Conservation (phyloP, 2,329 filamentous ascomycete genomes). For the Penicillium sp. region DNA sequence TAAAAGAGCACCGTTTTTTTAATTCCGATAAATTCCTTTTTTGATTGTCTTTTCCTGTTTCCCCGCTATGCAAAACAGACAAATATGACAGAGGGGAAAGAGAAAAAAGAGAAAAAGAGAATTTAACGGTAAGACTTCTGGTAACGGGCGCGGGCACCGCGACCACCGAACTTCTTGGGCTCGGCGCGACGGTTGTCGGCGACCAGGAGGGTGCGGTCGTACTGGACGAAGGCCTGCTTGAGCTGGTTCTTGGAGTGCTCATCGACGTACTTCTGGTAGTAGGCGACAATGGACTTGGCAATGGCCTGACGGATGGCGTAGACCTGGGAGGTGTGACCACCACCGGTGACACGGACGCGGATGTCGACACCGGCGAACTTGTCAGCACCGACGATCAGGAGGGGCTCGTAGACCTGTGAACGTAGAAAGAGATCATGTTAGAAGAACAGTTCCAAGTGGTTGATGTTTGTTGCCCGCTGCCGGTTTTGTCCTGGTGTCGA, state of each 20-base stretch:
- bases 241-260: slow-evolving; percentile 99
- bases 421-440: slow-evolving; percentile 10
- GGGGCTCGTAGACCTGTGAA: slow-evolving; percentile 88
- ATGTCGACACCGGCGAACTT: slow-evolving; percentile 98
- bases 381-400: slow-evolving; percentile 95
- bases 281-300: slow-evolving; percentile 93
- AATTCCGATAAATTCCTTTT: slow-evolving; percentile 54
- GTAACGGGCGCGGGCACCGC: slow-evolving; percentile 92
- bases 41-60: slow-evolving; percentile 36
- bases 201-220: slow-evolving; percentile 95
- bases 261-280: slow-evolving; percentile 99
- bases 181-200: slow-evolving; percentile 99
- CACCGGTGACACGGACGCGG: slow-evolving; percentile 91
- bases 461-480: background rate
- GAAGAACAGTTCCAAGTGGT: background rate
- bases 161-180: slow-evolving; percentile 89
- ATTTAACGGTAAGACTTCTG: slow-evolving; percentile 99
- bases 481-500: slow-evolving; percentile 1
- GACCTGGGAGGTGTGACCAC: slow-evolving; percentile 96
- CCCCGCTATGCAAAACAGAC: slow-evolving; percentile 28
- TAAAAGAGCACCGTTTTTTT: slow-evolving; percentile 16
- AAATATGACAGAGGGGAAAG: slow-evolving; percentile 15
- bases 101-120: slow-evolving; percentile 22
- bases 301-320: slow-evolving; percentile 99
- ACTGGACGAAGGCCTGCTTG: slow-evolving; percentile 94